Base-by-base conservation (phyloP, 1,139 yeast species). In the Saccharomyces pastorianus region DNA sequence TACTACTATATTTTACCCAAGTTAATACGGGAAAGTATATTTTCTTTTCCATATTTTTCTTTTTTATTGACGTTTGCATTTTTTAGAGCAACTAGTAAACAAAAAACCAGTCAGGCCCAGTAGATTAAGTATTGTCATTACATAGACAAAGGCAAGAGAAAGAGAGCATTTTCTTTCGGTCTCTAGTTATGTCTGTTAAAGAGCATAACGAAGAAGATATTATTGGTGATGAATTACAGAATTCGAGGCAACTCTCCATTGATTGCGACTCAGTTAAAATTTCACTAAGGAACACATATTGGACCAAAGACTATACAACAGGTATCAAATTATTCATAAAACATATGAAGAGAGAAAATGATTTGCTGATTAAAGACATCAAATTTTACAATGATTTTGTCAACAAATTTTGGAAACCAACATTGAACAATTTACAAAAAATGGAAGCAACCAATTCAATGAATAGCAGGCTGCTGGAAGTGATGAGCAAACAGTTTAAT, bases 251-350 rank as follows among this genome's bases (percentile, higher is more conserved):
- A 14, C 14, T 28, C 25, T 47, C 23, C 14, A 28, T 20, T 23
- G 17, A 8, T 11, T 6, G 3, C 20, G 25, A 9, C 9, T 31
- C 26, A 14, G 48, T 41, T 6, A 42, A 51, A 25, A 41, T 29
- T 42, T 52, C 47, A 29, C 31, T 38, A 14, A 46, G 53, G 17
- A 51, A 52, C 47, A 13, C 52, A 8, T 68, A 60, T 53, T 69
- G 72, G 71, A 55, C 68, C 2, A 55, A 61, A 28, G 73, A 70
- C 53, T 65, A 65, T 51, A 57, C 58, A 27, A 60, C 65, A 1
- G 73, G 73, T 5, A 62, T 69, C 38, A 53, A 62, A 11, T 51
- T 62, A 0, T 58, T 70, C 11, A 29, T 62, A 0, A 49, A 50
- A 3, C 53, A 49, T 9, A 51, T 68, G 9, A 60, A 61, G 11